These are phyloP conservation scores for Theileria orientalis DNA, from an alignment of 169 alveolate species.

Conservation along the genomic window DNA sequence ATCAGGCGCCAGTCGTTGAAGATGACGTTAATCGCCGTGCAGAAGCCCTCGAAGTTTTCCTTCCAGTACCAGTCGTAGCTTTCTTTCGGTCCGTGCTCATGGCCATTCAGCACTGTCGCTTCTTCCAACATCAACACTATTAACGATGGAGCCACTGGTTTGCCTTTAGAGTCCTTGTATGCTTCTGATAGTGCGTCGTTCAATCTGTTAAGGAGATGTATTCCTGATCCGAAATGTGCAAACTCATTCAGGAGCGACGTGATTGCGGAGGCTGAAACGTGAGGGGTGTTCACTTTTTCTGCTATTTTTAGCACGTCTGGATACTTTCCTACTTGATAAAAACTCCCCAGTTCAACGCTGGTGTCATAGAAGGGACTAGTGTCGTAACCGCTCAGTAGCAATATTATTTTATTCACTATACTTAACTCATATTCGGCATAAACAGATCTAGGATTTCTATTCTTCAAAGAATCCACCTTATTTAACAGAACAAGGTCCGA, in stretches of 20 bases:
- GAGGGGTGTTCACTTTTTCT: conserved; percentile 2
- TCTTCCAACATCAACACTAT: neutral
- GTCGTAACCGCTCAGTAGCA: neutral
- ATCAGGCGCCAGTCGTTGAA: neutral
- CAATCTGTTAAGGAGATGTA: neutral
- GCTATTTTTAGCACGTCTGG: neutral
- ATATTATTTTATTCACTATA: neutral
- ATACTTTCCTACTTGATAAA: neutral
- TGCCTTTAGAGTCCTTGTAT: neutral
- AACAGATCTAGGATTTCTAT: neutral
- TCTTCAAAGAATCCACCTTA: neutral
- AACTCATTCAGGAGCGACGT: neutral
- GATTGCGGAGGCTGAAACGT: conserved; percentile 19
- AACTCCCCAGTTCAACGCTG: too few relatives aligned
- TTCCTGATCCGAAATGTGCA: conserved; percentile 16
- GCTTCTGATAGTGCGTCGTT: neutral
- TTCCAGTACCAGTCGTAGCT: neutral
- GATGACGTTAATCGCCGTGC: neutral
- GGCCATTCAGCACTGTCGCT: neutral
- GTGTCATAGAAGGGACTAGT: conserved; percentile 1
- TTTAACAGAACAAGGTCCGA: neutral
- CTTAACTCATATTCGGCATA: neutral
- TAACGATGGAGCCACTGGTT: neutral
- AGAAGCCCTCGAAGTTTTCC: neutral
- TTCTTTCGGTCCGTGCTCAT: neutral